These are phyloP conservation scores for Monosporascus sp. DNA, from an alignment of 2,329 filamentous ascomycete species.

Conservation along the genomic window DNA sequence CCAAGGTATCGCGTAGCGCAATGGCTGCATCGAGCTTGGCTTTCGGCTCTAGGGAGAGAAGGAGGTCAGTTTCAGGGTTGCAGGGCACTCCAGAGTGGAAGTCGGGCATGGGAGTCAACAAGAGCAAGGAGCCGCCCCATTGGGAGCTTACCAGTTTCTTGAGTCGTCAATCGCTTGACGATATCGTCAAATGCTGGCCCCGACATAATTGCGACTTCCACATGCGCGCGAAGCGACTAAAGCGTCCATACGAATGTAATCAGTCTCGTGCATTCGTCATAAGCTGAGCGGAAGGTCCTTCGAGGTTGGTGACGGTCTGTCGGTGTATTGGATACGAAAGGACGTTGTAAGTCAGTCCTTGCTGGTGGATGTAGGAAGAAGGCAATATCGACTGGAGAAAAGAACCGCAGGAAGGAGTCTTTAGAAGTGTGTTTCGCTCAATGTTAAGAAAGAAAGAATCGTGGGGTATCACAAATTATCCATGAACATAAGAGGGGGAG, in stretches of 20 bases:
- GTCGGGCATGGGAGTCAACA: no score
- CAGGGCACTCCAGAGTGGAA: not conserved
- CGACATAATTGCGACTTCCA: slow-evolving; percentile 53
- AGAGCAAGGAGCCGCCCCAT: not conserved
- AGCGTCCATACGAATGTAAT: slow-evolving; percentile 20
- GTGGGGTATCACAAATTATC: slow-evolving; percentile 20
- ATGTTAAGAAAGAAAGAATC: slow-evolving; percentile 9
- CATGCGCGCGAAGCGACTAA: slow-evolving; percentile 19
- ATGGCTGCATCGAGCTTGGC: slow-evolving; percentile 76
- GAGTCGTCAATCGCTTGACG: slow-evolving; percentile 51
- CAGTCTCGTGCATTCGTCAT: slow-evolving; percentile 6
- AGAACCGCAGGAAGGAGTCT: not conserved
- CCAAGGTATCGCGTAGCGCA: slow-evolving; percentile 84
- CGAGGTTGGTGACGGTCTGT: not conserved
- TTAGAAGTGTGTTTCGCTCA: not conserved
- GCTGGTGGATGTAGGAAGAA: not conserved
- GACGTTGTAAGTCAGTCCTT: no score
- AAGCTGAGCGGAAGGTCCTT: not conserved
- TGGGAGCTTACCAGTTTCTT: slow-evolving; percentile 47
- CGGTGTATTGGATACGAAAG: not conserved
- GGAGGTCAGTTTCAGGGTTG: not conserved
- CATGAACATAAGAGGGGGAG: slow-evolving; percentile 8
- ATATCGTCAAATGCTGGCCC: slow-evolving; percentile 57
- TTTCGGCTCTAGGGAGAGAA: slow-evolving; percentile 60
- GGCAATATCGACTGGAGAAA: not conserved